Percentiles rank a stretch among this genome's conserved stretches.
phyloP scores from a whole-genome alignment of 2,329 filamentous ascomycete species.

The Neonectria faginata region DNA sequence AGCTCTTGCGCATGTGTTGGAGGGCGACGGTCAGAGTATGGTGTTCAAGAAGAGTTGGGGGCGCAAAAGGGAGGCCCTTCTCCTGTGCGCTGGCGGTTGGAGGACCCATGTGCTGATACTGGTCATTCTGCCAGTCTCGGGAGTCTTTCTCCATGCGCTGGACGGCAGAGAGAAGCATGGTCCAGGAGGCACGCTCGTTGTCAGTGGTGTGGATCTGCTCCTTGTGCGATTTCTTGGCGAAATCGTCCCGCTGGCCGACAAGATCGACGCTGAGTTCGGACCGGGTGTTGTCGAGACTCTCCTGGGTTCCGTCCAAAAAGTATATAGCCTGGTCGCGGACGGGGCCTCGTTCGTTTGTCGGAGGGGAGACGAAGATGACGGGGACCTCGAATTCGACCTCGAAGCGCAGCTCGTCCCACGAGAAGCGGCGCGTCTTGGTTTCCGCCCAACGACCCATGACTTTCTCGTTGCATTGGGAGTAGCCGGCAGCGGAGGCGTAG shows the following conservation, averaged over 20 bases:
- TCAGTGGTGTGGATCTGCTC: slow-evolving; percentile 64
- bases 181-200: slow-evolving; percentile 68
- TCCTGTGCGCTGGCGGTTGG: slow-evolving; percentile 30
- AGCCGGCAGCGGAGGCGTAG: slow-evolving; percentile 62
- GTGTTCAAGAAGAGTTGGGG: slow-evolving; percentile 43
- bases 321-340: slow-evolving; percentile 48
- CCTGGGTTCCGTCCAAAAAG: slow-evolving; percentile 53
- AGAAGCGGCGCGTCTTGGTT: slow-evolving; percentile 56
- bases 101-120: slow-evolving; percentile 46
- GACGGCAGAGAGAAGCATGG: slow-evolving; percentile 61
- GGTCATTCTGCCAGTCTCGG: slow-evolving; percentile 56
- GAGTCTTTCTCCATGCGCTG: slow-evolving; percentile 64
- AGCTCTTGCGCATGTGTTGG: slow-evolving; percentile 60
- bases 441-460: slow-evolving; percentile 61
- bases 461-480: slow-evolving; percentile 59
- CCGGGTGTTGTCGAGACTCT: slow-evolving; percentile 53
- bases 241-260: slow-evolving; percentile 37
- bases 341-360: slow-evolving; percentile 55
- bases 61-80: slow-evolving; percentile 37
- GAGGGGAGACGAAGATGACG: slow-evolving; percentile 62
- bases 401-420: slow-evolving; percentile 59
- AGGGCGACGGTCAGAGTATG: slow-evolving; percentile 60
- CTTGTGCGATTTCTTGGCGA: slow-evolving; percentile 42
- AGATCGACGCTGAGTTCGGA: slow-evolving; percentile 48
- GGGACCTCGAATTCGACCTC: slow-evolving; percentile 62